Evolutionary conservation across 306 rosid species (phyloP).

Genomic region (Alnus glutinosa): DNA sequence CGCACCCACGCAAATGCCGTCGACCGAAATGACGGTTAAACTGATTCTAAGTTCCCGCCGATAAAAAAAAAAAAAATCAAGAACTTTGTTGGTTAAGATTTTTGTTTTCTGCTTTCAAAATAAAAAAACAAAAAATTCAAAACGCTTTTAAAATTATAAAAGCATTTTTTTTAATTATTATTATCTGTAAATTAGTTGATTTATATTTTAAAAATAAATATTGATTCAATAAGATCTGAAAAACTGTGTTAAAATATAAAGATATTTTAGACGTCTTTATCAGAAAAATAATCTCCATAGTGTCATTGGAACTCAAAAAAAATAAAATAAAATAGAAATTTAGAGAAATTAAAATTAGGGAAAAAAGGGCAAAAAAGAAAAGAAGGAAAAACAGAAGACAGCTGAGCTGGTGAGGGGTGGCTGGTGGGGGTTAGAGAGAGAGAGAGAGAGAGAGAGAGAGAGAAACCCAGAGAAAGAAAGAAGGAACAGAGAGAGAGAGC

Average conservation of each 20-base stretch:
- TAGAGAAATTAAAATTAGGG: background rate
- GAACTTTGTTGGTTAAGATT: too few relatives aligned
- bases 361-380: background rate
- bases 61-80: background rate
- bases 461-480: constrained; percentile 2
- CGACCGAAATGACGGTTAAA: background rate
- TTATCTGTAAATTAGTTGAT: too few relatives aligned
- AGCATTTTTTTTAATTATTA: too few relatives aligned
- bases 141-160: too few relatives aligned
- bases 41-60: constrained; percentile 24
- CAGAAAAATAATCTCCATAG: too few relatives aligned
- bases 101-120: too few relatives aligned
- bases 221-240: too few relatives aligned
- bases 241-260: too few relatives aligned
- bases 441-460: constrained; percentile 26
- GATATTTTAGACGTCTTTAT: too few relatives aligned
- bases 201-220: too few relatives aligned
- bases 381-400: constrained; percentile 27
- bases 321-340: background rate
- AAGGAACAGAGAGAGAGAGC: constrained; percentile 15
- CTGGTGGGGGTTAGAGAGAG: constrained; percentile 39
- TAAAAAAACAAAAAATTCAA: too few relatives aligned
- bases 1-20: constrained; percentile 16
- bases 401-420: constrained; percentile 44
- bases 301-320: too few relatives aligned